Evolutionary conservation across 176 grass and related monocot species (phyloP).

Genomic region (Hordeum marinum): DNA sequence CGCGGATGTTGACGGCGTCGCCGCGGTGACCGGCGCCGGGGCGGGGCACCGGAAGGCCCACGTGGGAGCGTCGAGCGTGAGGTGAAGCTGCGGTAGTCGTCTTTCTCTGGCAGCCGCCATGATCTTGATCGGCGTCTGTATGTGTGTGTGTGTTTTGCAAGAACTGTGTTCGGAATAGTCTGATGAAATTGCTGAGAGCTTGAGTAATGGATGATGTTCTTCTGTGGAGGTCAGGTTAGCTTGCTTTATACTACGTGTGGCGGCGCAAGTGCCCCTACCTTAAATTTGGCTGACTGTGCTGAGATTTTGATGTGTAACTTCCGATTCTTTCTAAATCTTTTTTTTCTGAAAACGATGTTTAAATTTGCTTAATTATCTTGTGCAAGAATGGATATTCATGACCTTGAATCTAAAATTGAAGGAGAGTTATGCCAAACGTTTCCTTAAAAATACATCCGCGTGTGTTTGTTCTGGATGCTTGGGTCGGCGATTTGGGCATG

Average conservation of each 20-base stretch:
- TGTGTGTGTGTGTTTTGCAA: background rate
- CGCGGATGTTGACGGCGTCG: background rate
- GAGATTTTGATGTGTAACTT: background rate
- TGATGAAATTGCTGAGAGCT: background rate
- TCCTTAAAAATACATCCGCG: too few relatives aligned
- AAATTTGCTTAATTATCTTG: background rate
- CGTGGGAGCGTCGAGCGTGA: background rate
- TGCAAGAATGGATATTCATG: background rate
- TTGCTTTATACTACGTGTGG: background rate
- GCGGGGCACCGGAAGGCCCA: background rate
- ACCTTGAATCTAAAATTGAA: background rate
- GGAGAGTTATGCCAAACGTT: background rate
- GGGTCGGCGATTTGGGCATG: too few relatives aligned
- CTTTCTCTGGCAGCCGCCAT: background rate
- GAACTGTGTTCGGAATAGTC: background rate
- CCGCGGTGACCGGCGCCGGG: background rate
- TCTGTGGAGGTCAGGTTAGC: background rate
- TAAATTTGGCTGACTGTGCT: background rate
- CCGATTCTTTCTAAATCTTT: background rate
- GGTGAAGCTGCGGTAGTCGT: background rate
- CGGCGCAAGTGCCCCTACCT: background rate
- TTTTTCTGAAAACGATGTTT: background rate
- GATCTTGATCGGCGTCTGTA: background rate
- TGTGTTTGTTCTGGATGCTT: too few relatives aligned
- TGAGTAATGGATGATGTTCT: background rate